Evolutionary conservation across 2,329 filamentous ascomycete species (phyloP).

Genomic region (Beauveria scarabaeidicola): DNA sequence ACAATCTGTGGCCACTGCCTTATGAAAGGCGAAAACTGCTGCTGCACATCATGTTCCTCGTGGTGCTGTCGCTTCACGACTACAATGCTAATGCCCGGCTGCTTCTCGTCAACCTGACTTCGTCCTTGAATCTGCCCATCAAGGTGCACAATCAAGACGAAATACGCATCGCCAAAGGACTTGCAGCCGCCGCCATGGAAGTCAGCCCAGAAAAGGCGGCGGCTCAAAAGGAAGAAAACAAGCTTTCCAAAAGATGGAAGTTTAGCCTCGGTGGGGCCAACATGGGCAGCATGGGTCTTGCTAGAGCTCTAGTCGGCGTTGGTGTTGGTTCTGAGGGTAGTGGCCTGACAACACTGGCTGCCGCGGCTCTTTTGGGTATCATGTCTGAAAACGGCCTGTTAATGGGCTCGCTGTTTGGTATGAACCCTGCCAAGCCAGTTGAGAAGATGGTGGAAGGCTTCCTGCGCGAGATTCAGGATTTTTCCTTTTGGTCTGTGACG

Average conservation of each 20-base stretch:
- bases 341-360: conserved; percentile 63
- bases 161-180: conserved; percentile 60
- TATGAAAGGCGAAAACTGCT: conserved; percentile 57
- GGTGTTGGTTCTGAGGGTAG: conserved; percentile 73
- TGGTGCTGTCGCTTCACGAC: conserved; percentile 67
- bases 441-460: conserved; percentile 85
- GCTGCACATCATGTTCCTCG: conserved; percentile 61
- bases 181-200: conserved; percentile 64
- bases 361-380: conserved; percentile 70
- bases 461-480: conserved; percentile 77
- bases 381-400: conserved; percentile 72
- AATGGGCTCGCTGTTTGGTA: conserved; percentile 80
- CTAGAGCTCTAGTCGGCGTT: conserved; percentile 66
- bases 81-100: conserved; percentile 68
- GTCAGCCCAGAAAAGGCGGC: conserved; percentile 22
- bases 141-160: conserved; percentile 62
- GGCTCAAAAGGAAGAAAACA: conserved; percentile 49
- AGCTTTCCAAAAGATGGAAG: conserved; percentile 61
- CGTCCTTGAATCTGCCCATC: conserved; percentile 60
- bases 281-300: conserved; percentile 60
- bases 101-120: conserved; percentile 60
- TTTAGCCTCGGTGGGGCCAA: conserved; percentile 45
- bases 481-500: conserved; percentile 71
- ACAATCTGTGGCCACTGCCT: conserved; percentile 49
- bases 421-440: conserved; percentile 79